These are phyloP conservation scores for Lachnellula occidentalis DNA, from an alignment of 2,329 filamentous ascomycete genomes.

Conservation along the genomic window DNA sequence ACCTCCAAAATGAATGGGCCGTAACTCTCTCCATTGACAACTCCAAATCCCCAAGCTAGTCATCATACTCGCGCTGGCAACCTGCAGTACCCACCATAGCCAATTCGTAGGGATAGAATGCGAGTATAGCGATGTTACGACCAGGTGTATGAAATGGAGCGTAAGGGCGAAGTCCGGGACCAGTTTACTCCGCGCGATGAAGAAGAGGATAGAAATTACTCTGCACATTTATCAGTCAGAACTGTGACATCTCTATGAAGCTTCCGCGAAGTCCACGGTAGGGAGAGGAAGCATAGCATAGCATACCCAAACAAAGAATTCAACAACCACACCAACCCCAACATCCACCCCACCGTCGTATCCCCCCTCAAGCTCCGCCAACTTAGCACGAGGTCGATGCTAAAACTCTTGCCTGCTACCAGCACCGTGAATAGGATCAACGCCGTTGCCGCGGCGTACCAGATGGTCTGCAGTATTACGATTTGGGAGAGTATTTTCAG, in stretches of 20 bases:
- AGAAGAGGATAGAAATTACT: conserved; percentile 72
- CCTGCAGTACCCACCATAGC: conserved; percentile 80
- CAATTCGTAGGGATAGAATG: conserved; percentile 67
- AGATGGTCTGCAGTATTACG: conserved; percentile 55
- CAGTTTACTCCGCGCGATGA: conserved; percentile 86
- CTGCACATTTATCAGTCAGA: conserved; percentile 40
- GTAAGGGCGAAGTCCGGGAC: conserved; percentile 93
- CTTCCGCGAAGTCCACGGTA: background rate
- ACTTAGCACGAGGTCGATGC: conserved; percentile 52
- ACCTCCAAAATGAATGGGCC: conserved; percentile 81
- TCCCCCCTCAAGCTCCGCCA: conserved; percentile 62
- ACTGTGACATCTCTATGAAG: background rate
- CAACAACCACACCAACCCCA: conserved; percentile 62
- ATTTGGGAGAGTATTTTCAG: conserved; percentile 64
- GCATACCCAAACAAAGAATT: conserved; percentile 59
- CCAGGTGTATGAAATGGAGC: conserved; percentile 75
- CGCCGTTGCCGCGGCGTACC: conserved; percentile 55
- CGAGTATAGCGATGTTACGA: conserved; percentile 74
- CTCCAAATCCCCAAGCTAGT: conserved; percentile 77
- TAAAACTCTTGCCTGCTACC: conserved; percentile 56
- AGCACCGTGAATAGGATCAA: conserved; percentile 64
- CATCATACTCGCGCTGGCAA: conserved; percentile 57
- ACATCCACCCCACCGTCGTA: conserved; percentile 64
- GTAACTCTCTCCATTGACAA: conserved; percentile 83
- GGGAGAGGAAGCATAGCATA: background rate